Evolutionary conservation across 129 eudicot species (phyloP).

Genomic region (Smallanthus sonchifolius): DNA sequence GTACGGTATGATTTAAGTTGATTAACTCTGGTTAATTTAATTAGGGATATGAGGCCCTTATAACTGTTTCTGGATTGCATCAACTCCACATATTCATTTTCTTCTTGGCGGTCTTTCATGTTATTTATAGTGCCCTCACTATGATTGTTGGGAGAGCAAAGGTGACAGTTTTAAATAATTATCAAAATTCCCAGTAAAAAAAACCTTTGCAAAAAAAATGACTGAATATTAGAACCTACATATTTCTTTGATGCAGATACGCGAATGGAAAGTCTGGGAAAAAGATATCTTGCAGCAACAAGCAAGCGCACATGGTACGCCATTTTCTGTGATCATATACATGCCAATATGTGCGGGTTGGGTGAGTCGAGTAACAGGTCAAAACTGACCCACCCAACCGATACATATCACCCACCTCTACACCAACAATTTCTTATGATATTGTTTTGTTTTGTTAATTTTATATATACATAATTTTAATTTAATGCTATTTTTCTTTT

Average conservation of each 20-base stretch:
- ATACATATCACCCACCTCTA: too few relatives aligned
- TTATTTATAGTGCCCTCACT: slow-evolving; percentile 67
- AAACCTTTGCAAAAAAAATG: not conserved
- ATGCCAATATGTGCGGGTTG: not conserved
- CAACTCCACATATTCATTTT: slow-evolving; percentile 96
- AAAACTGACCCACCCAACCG: not conserved
- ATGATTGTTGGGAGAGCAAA: slow-evolving; percentile 78
- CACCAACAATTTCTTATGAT: too few relatives aligned
- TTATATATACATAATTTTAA: not conserved
- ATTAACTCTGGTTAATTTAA: slow-evolving; percentile 5
- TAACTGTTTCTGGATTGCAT: slow-evolving; percentile 73
- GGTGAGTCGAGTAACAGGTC: not conserved
- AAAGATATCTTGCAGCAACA: slow-evolving; percentile 30
- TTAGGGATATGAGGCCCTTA: slow-evolving; percentile 74
- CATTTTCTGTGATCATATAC: not conserved
- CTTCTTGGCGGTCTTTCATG: slow-evolving; percentile 95
- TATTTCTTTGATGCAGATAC: slow-evolving; percentile 51
- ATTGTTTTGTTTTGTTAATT: not conserved
- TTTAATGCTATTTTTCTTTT: slow-evolving; percentile 7
- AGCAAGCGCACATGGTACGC: slow-evolving; percentile 36
- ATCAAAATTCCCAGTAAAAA: not conserved
- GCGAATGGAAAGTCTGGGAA: slow-evolving; percentile 89
- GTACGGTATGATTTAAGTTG: not conserved
- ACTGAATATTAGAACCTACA: not conserved
- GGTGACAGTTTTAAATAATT: slow-evolving; percentile 31